Conservation (phyloP, 805 yeast species). For the Yarrowia sp. region DNA sequence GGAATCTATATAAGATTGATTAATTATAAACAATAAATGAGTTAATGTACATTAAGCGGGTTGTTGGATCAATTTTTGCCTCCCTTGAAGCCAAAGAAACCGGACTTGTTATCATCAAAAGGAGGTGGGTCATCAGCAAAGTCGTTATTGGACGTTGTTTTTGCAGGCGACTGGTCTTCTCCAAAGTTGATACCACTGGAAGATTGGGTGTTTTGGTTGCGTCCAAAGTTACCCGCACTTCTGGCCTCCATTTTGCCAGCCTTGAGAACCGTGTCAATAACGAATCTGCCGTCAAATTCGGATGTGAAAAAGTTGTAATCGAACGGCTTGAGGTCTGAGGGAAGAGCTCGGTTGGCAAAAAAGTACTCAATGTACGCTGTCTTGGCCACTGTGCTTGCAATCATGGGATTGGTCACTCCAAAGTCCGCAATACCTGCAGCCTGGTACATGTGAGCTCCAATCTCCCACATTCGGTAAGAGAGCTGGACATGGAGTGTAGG, state of each 20-base stretch:
- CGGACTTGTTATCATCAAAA: not conserved
- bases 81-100: not conserved
- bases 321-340: conserved; percentile 1
- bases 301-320: conserved; percentile 15
- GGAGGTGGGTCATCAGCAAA: conserved; percentile 1
- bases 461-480: conserved; percentile 21
- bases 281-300: conserved; percentile 4
- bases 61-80: not conserved
- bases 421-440: not conserved
- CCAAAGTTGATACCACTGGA: not conserved
- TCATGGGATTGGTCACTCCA: conserved; percentile 1
- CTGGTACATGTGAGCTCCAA: conserved; percentile 18
- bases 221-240: conserved; percentile 14
- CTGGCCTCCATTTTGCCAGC: conserved; percentile 2
- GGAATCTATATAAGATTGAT: not conserved
- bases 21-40: not conserved
- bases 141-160: not conserved
- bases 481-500: conserved; percentile 6
- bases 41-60: not conserved
- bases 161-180: not conserved
- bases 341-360: conserved; percentile 15
- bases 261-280: not conserved
- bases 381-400: not conserved
- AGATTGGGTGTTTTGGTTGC: not conserved
- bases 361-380: conserved; percentile 21